A percentile compares a stretch with the other conserved stretches of the same genome.
Conservation (phyloP, 805 yeast species). For the Ogataea saltuana region DNA sequence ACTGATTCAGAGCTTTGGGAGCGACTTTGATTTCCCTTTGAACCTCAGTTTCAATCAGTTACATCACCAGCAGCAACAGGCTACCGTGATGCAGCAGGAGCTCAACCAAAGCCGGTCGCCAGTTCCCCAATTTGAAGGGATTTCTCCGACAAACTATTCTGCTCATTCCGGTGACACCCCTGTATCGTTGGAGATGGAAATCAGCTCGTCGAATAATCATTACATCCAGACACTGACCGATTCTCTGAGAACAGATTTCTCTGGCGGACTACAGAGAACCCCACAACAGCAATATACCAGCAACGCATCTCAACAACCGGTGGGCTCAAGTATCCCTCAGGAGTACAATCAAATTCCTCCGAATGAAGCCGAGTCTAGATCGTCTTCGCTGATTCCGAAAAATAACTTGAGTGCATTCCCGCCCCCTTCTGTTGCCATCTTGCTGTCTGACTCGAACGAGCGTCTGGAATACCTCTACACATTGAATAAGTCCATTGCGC, state of each 20-base stretch:
- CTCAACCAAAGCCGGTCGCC: conserved; percentile 2
- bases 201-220: conserved; percentile 19
- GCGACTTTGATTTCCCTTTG: conserved; percentile 26
- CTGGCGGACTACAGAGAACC: conserved; percentile 13
- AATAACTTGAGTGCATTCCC: conserved; percentile 26
- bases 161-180: conserved; percentile 23
- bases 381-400: background rate
- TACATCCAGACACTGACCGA: conserved; percentile 27
- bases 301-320: too few relatives aligned
- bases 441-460: conserved; percentile 17
- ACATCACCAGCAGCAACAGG: conserved; percentile 1
- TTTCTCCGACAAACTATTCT: conserved; percentile 29
- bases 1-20: conserved; percentile 32
- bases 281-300: background rate
- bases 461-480: conserved; percentile 31
- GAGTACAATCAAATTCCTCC: background rate
- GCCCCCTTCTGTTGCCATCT: conserved; percentile 22
- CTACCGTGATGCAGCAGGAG: conserved; percentile 1
- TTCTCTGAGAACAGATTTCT: conserved; percentile 24
- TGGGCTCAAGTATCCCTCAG: too few relatives aligned
- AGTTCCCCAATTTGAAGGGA: conserved; percentile 14
- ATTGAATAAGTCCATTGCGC: conserved; percentile 31
- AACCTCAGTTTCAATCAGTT: conserved; percentile 1
- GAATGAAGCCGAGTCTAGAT: background rate
- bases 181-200: conserved; percentile 10